Base-by-base conservation (phyloP, 2,329 filamentous ascomycete species). In the Ceratocystis harringtonii region DNA sequence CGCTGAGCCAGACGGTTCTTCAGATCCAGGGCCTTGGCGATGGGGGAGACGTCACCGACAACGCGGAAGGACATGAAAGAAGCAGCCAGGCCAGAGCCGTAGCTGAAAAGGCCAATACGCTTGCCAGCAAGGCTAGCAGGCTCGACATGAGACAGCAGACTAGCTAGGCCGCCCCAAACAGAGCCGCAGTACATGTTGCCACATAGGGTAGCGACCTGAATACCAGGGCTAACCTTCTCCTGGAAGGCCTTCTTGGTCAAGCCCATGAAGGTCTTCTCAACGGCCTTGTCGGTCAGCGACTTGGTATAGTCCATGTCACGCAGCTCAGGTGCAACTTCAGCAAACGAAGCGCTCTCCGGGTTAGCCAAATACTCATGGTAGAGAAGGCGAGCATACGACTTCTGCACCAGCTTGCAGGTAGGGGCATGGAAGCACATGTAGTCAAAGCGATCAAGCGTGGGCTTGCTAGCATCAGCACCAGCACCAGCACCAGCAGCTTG, bases 251-350 rank as follows among this genome's bases (percentile, higher is more conserved):
- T 92, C 84, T 94, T 92, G 75, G 87, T 86, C 71, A 92, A 80
- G 66, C 74, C 80, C 86, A 94, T 89, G 76, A 94, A 94, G 68
- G 86, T 87, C 84, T 92, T 94, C 81, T 94, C 89, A 48, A 94
- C 82, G 64, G 80, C 82, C 81, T 90, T 92, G 80, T 94, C 89
- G 68, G 83, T 84, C 71, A 94, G 77, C 2, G 89, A 92, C 77
- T 86, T 85, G 72, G 86, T 79, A 76, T 92, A 92, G 73, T 89
- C 85, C 76, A 94, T 81, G 71, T 90, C 87, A 69, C 86, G 84
- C 68, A 92, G 78, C 76, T 92, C 89, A 52, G 86, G 81, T 64
- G 89, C 82, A 45, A 92, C 87, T 69, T 90, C 87, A 68, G 83
- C 82, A 72, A 92, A 94, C 65, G 80, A 80, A 60, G 85, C 76